Evolutionary conservation across 1,284 basidiomycete species (phyloP).

Genomic region (Limonomyces culmigenus): DNA sequence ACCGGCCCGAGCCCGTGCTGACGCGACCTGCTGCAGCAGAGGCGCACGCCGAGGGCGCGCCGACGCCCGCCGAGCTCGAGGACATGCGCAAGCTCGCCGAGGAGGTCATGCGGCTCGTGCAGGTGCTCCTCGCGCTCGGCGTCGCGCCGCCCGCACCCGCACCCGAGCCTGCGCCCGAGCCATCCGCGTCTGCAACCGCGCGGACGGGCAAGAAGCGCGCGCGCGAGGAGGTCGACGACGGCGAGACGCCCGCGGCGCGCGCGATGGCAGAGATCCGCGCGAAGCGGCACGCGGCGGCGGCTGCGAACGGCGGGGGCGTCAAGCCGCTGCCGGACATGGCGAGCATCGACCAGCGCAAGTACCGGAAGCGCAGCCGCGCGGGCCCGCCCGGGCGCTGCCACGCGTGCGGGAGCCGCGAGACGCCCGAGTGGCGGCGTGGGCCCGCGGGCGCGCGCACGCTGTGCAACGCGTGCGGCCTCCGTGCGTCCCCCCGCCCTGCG

Average conservation of each 20-base stretch:
- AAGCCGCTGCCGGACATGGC: too few relatives aligned
- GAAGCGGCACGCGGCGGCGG: too few relatives aligned
- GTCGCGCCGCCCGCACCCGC: too few relatives aligned
- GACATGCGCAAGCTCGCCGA: slow-evolving; percentile 51
- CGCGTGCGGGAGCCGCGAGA: slow-evolving; percentile 70
- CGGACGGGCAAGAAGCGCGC: too few relatives aligned
- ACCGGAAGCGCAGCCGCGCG: slow-evolving; percentile 63
- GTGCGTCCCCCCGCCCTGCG: slow-evolving; percentile 34
- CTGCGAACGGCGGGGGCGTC: too few relatives aligned
- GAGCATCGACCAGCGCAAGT: slow-evolving; percentile 50
- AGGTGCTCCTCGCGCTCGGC: slow-evolving; percentile 33
- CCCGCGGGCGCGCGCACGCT: slow-evolving; percentile 66
- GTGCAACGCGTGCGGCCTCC: slow-evolving; percentile 70
- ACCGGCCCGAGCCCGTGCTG: too few relatives aligned
- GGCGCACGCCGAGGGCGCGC: too few relatives aligned
- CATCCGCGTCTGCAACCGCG: too few relatives aligned
- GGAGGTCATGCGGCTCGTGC: slow-evolving; percentile 45
- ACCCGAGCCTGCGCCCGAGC: too few relatives aligned
- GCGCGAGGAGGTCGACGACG: neutral
- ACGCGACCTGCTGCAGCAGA: too few relatives aligned
- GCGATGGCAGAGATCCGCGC: slow-evolving; percentile 39
- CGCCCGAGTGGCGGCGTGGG: slow-evolving; percentile 69
- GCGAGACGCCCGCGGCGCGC: slow-evolving; percentile 51
- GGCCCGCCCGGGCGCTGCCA: slow-evolving; percentile 71
- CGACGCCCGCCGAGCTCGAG: slow-evolving; percentile 33